A percentile compares a stretch with the other conserved stretches of the same genome.
Conservation (phyloP, 768 basidiomycete genomes). For the Russula ochroleuca region DNA sequence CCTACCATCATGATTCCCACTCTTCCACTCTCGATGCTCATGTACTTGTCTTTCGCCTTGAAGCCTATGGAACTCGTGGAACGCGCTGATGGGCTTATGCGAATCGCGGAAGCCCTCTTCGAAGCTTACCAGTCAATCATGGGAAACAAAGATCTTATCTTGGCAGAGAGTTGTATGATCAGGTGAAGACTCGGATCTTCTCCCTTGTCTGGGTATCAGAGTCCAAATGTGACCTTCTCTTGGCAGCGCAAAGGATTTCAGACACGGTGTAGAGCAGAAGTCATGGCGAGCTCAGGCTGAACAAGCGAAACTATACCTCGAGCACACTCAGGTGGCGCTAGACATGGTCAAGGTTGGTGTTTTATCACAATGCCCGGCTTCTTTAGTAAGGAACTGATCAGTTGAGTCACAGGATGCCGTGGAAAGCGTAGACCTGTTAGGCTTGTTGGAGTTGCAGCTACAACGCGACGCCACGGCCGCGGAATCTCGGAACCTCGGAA, state of each 20-base stretch:
- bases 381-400: neutral
- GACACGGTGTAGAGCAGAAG: neutral
- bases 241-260: constrained; percentile 10
- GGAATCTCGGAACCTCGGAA: too few relatives aligned
- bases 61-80: neutral
- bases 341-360: constrained; percentile 9
- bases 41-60: neutral
- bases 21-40: neutral
- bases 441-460: too few relatives aligned
- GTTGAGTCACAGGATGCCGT: neutral
- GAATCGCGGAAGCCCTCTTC: neutral
- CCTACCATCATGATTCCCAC: neutral
- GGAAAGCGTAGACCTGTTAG: too few relatives aligned
- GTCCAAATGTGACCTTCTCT: neutral
- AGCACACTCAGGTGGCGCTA: neutral
- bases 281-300: neutral
- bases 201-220: neutral
- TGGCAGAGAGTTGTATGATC: neutral
- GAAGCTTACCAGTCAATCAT: neutral
- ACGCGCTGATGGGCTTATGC: neutral
- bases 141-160: neutral
- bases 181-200: neutral
- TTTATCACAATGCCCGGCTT: neutral
- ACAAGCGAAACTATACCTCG: constrained; percentile 10
- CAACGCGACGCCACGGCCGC: too few relatives aligned